Evolutionary conservation across 2,329 filamentous ascomycete genomes (phyloP).

Genomic region (Trichoderma semiorbis): DNA sequence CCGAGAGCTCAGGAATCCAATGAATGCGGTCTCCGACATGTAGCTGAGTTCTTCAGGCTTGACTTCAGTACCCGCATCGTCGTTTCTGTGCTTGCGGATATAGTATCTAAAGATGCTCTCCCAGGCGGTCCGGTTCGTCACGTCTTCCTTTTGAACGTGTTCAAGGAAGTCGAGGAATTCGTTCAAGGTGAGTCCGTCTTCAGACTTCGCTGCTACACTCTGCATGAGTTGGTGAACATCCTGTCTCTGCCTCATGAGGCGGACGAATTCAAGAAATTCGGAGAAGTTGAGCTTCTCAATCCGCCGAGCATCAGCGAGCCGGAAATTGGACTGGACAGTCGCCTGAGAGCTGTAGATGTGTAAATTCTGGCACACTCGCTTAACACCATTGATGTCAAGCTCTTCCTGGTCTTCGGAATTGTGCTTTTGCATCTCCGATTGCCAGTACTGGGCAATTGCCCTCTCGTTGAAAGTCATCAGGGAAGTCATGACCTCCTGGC

Average conservation of each 20-base stretch:
- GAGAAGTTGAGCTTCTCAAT: conserved; percentile 68
- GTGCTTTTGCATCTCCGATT: conserved; percentile 72
- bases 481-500: conserved; percentile 86
- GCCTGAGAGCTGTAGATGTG: conserved; percentile 86
- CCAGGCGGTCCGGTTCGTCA: conserved; percentile 65
- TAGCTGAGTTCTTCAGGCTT: conserved; percentile 45
- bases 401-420: conserved; percentile 59
- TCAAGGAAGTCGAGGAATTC: conserved; percentile 76
- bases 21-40: conserved; percentile 77
- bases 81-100: conserved; percentile 55
- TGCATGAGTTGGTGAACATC: conserved; percentile 76
- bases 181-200: conserved; percentile 62
- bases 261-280: conserved; percentile 82
- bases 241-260: conserved; percentile 75
- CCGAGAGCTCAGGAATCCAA: conserved; percentile 71
- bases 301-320: conserved; percentile 62
- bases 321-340: conserved; percentile 71
- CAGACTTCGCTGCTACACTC: conserved; percentile 53
- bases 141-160: conserved; percentile 70
- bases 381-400: conserved; percentile 74
- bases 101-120: conserved; percentile 68
- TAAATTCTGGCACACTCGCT: conserved; percentile 79
- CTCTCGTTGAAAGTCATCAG: conserved; percentile 81
- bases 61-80: conserved; percentile 43
- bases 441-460: conserved; percentile 81